These are phyloP conservation scores for Boletus insuetus DNA, from an alignment of 768 basidiomycete genomes.

Conservation along the genomic window DNA sequence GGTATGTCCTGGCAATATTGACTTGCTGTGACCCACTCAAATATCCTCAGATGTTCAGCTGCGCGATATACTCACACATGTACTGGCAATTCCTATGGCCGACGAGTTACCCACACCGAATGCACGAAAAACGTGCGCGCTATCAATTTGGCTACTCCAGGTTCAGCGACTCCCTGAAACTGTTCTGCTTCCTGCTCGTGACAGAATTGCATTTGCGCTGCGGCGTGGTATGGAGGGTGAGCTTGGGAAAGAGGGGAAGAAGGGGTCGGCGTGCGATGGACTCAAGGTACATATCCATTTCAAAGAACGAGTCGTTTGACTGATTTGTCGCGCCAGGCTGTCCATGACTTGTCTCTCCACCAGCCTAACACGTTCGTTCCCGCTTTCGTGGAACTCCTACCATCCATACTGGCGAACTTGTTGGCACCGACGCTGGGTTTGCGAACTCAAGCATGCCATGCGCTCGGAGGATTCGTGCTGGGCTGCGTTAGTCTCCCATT, in stretches of 20 bases:
- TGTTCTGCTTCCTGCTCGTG: slow-evolving; percentile 59
- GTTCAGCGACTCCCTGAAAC: slow-evolving; percentile 62
- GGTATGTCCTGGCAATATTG: slow-evolving; percentile 39
- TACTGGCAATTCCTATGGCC: slow-evolving; percentile 72
- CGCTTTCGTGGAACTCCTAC: slow-evolving; percentile 57
- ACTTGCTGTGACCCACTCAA: slow-evolving; percentile 5
- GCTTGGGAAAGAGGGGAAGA: slow-evolving; percentile 86
- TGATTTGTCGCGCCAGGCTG: slow-evolving; percentile 48
- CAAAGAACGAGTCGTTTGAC: slow-evolving; percentile 6
- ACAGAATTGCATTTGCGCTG: slow-evolving; percentile 68
- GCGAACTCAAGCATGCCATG: slow-evolving; percentile 72
- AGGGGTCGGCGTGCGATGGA: slow-evolving; percentile 75
- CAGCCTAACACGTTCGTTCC: slow-evolving; percentile 70
- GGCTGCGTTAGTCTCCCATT: slow-evolving; percentile 49
- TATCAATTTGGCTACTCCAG: slow-evolving; percentile 75
- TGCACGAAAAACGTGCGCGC: slow-evolving; percentile 79
- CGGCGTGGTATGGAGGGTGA: slow-evolving; percentile 79
- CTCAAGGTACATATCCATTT: slow-evolving; percentile 52
- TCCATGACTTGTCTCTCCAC: slow-evolving; percentile 64
- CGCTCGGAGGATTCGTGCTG: slow-evolving; percentile 65
- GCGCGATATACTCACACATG: slow-evolving; percentile 53
- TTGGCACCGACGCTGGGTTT: slow-evolving; percentile 63
- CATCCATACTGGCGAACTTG: slow-evolving; percentile 59
- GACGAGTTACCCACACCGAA: slow-evolving; percentile 74
- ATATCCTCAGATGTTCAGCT: slow-evolving; percentile 52